Evolutionary conservation across 2,329 filamentous ascomycete genomes (phyloP), one percentile per base, ranked within the genome.

Genomic region (Aspergillus tubingensis): DNA sequence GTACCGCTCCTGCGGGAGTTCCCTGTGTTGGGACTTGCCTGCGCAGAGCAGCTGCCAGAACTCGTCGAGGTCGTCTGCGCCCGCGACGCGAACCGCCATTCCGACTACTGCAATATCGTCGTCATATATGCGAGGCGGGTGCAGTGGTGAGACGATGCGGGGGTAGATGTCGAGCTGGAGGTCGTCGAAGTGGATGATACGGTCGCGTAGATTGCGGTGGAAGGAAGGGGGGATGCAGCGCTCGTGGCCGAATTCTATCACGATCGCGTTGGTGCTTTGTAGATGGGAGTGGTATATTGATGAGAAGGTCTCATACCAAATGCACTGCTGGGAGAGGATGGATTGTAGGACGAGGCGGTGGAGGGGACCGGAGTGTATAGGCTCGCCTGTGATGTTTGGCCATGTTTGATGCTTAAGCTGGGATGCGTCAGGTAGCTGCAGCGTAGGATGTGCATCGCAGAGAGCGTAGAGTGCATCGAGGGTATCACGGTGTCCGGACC

Each of bases 41-140:
- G 55, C 43, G 10, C 63, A 65, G 4, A 72, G 57, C 8, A 79
- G 55, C 1, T 73, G 60, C 75, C 75, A 77, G 43, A 78, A 68
- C 19, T 72, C 72, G 5, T 68, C 65, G 4, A 64, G 30, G 32
- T 64, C 60, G 21, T 67, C 71, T 2, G 69, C 73, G 2, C 72
- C 72, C 1, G 75, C 67, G 10, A 76, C 68, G 1, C 70, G 62
- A 25, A 71, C 69, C 2, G 73, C 65, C 73, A 76, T 76, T 2
- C 75, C 74, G 7, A 77, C 62, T 13, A 77, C 64, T 1, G 75
- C 75, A 11, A 77, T 72, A 27, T 68, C 70, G 36, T 68, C 53
- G 6, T 66, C 63, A 5, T 62, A 61, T 3, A 41, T 36, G 4
- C 21, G 41, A 7, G 62, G 56, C 1, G 36, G 54, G 2, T 17